Evolutionary conservation across 140 eudicot genomes (phyloP), one percentile per base, ranked within the genome.

Genomic region (Senecio squalidus): DNA sequence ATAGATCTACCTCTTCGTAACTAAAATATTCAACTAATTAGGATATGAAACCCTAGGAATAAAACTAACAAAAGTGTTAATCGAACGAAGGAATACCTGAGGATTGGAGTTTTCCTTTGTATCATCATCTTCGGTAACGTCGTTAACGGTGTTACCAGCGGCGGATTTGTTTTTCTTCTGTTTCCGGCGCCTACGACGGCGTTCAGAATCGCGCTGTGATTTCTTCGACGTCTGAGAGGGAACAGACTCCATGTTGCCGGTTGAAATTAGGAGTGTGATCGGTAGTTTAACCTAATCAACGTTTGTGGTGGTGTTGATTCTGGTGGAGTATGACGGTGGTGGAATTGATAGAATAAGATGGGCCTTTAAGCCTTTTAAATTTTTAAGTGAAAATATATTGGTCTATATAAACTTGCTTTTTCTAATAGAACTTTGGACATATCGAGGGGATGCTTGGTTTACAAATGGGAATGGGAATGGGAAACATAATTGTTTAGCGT

Each of bases 131-230:
- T 58, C 16, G 36, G 60, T 80, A 20, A 49, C 75, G 9, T 58
- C 90, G 10, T 74, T 72, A 1, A 69, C 88, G 50, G 53, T 67
- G 6, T 71, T 47, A 34, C 55, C 67, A 8, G 43, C 18, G 30
- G 9, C 54, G 9, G 71, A 52, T 67, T 83, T 91, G 70, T 83
- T 91, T 80, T 91, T 91, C 85, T 86, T 90, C 85, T 86, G 94
- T 58, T 91, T 91, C 50, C 98, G 90, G 16, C 98, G 81, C 78
- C 97, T 84, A 45, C 98, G 78, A 17, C 95, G 85, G n/a, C 90
- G 78, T 66, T 86, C 97, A 34, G 74, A 78, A 46, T 85, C 97
- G 28, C 80, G 69, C 40, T n/a, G 76, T 22, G 88, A 78, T 64
- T 86, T 90, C 78, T 81, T 89, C 44, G 71, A 24, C 9, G 29